Conservation (phyloP, 1,284 basidiomycete species). For the Ceratorhiza oryzae-sativae region DNA sequence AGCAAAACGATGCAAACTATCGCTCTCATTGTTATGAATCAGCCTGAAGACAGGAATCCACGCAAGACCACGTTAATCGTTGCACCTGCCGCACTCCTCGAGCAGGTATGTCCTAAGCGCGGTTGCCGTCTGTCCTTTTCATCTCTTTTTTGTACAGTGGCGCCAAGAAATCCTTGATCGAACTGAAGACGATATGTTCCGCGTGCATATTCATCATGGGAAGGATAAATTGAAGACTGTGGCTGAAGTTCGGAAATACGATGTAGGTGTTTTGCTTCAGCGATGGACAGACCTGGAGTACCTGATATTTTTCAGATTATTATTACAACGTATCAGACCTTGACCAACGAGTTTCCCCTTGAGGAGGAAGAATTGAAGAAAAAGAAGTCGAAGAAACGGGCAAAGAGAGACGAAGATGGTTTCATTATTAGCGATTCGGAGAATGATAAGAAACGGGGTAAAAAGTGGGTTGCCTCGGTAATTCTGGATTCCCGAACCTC, state of each 20-base stretch:
- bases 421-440: slow-evolving; percentile 40
- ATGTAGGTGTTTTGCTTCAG: slow-evolving; percentile 53
- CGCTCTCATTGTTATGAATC: slow-evolving; percentile 46
- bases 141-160: slow-evolving; percentile 62
- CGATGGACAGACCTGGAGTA: background rate
- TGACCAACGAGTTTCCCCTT: slow-evolving; percentile 60
- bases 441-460: slow-evolving; percentile 52
- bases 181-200: slow-evolving; percentile 65
- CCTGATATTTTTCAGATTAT: slow-evolving; percentile 62
- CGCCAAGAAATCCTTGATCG: slow-evolving; percentile 71
- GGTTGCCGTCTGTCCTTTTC: background rate
- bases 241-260: slow-evolving; percentile 59
- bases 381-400: slow-evolving; percentile 51
- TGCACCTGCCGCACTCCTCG: slow-evolving; percentile 71
- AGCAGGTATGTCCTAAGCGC: slow-evolving; percentile 57
- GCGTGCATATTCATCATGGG: slow-evolving; percentile 69
- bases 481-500: background rate
- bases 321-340: slow-evolving; percentile 72
- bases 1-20: slow-evolving; percentile 49
- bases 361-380: slow-evolving; percentile 23
- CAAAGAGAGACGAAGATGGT: slow-evolving; percentile 52
- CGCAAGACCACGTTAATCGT: slow-evolving; percentile 66
- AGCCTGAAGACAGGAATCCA: slow-evolving; percentile 52
- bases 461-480: slow-evolving; percentile 54
- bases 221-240: slow-evolving; percentile 64